These are phyloP conservation scores for Candida frijolesensis DNA, from an alignment of 1,139 yeast species.

Conservation along the genomic window DNA sequence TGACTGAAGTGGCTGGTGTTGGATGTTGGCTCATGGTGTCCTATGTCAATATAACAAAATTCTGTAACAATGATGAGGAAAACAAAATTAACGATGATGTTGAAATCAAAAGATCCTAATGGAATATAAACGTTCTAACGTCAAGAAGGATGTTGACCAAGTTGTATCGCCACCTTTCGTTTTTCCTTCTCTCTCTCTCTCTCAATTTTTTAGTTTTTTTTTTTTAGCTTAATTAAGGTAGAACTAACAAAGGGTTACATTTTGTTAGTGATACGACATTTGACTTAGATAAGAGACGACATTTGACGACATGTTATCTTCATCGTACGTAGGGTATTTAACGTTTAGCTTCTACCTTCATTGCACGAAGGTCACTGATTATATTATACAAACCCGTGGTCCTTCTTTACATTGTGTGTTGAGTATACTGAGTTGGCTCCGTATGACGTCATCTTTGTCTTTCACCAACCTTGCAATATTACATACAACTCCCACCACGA, in stretches of 20 bases:
- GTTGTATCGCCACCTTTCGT: slow-evolving; percentile 2
- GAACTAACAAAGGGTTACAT: background rate
- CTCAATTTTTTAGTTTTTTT: background rate
- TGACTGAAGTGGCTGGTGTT: slow-evolving; percentile 53
- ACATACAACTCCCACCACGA: too few relatives aligned
- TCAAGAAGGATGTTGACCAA: background rate
- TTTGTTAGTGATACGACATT: background rate
- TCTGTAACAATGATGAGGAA: background rate
- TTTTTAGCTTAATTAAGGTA: background rate
- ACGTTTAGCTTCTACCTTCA: too few relatives aligned
- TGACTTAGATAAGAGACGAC: background rate
- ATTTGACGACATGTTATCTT: background rate
- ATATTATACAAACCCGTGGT: too few relatives aligned
- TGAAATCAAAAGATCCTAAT: background rate
- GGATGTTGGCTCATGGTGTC: slow-evolving; percentile 15
- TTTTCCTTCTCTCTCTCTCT: background rate
- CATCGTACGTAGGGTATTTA: too few relatives aligned
- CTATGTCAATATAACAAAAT: background rate
- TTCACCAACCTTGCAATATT: too few relatives aligned
- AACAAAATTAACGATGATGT: background rate
- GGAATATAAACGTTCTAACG: background rate
- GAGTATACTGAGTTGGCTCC: too few relatives aligned
- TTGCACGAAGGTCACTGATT: too few relatives aligned
- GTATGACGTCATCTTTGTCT: too few relatives aligned
- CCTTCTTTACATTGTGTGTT: too few relatives aligned